Evolutionary conservation across 306 rosid species (phyloP), one percentile per base, ranked within the genome.

Genomic region (Rosa persica): DNA sequence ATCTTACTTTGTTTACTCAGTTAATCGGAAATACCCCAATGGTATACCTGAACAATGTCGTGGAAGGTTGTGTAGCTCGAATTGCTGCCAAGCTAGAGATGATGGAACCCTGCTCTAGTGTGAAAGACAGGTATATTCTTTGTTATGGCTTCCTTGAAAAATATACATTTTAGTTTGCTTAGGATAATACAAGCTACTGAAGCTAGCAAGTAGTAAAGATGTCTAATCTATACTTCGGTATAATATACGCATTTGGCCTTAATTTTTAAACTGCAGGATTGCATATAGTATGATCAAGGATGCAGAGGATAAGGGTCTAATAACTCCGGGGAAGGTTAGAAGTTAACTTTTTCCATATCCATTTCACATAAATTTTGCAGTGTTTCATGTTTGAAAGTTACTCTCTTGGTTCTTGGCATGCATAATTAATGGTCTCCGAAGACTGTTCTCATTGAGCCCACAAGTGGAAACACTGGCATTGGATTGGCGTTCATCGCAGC

Each of bases 381-480:
- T 68, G 40, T 78, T 74, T 70, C 40, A 85, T 44, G 60, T 77
- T 73, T 69, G 34, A 86, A 62, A 54, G 76, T 78, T 51, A 36
- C 43, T 76, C 78, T 49, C 54, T 55, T 84, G 49, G 38, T 73
- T 75, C 75, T 69, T 80, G 67, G 27, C n/a, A 27, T 54, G 46
- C 75, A 78, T 47, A 80, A 42, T 64, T 69, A 9, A 81, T 69
- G 80, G 62, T 19, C 8, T 8, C 27, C 8, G 66, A 85, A 92
- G 98, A 90, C 90, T 77, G 79, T 88, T 44, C 91, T 94, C 38
- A 79, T 92, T 76, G 97, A 94, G 90, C 55, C 80, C 7, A 94
- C 98, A 10, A 80, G 92, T 69, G 97, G 97, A 38, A 94, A 92
- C 78, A 94, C 97, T 0, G 98, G 98, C 76, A 91, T 94, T 79